Evolutionary conservation across 1,139 yeast species (phyloP).

Genomic region (Candida sp.): DNA sequence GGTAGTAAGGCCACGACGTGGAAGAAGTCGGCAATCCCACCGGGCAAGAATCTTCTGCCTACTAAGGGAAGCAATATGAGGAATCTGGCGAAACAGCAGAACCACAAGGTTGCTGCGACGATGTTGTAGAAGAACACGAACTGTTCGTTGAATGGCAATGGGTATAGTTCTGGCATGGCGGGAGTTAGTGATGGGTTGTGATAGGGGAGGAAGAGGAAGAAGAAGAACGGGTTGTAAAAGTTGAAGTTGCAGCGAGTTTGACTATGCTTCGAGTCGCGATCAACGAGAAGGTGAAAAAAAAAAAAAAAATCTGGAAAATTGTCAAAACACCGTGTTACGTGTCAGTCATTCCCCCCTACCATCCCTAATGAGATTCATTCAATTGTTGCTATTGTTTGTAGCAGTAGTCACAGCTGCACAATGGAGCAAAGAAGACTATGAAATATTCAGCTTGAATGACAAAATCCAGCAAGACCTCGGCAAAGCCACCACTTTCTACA

Average conservation of each 20-base stretch:
- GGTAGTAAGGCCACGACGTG: conserved; percentile 47
- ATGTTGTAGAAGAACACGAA: conserved; percentile 39
- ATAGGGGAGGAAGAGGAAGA: background rate
- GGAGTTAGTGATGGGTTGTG: background rate
- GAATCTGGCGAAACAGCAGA: conserved; percentile 55
- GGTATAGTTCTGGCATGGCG: conserved; percentile 36
- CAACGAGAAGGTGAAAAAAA: conserved; percentile 1
- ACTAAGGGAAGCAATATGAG: conserved; percentile 60
- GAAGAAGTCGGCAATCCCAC: conserved; percentile 71
- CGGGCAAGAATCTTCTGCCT: conserved; percentile 64
- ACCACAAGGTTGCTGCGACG: conserved; percentile 52
- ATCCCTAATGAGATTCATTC: conserved; percentile 6
- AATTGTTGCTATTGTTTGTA: conserved; percentile 16
- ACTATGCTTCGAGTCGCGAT: background rate
- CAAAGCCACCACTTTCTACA: conserved; percentile 64
- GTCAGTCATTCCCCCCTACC: background rate
- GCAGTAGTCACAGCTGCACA: conserved; percentile 25
- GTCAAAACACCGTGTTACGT: conserved; percentile 3
- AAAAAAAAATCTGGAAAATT: conserved; percentile 5
- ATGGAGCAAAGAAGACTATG: conserved; percentile 69
- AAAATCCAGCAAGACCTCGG: conserved; percentile 71
- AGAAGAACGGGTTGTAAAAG: background rate
- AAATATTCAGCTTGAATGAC: conserved; percentile 77
- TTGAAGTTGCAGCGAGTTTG: background rate
- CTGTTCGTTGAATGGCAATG: conserved; percentile 34